A percentile compares a stretch with the other conserved stretches of the same genome.
Conservation (phyloP, 495 filamentous ascomycete species). For the Talaromyces borbonicus region DNA sequence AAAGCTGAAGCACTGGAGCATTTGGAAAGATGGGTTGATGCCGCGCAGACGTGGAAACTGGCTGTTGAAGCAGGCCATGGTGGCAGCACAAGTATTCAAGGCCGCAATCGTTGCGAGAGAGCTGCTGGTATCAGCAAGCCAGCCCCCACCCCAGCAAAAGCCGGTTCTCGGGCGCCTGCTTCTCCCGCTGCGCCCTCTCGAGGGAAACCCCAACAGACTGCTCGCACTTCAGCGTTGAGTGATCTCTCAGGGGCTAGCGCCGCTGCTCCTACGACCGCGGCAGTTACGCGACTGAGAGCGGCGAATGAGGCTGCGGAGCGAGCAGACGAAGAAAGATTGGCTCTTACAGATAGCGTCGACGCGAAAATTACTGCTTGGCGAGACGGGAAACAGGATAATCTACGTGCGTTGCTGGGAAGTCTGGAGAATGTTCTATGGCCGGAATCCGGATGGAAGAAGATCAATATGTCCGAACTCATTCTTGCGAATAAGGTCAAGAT, state of each 20-base stretch:
- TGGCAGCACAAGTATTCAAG: conserved; percentile 70
- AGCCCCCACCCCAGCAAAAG: conserved; percentile 24
- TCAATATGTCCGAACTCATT: conserved; percentile 84
- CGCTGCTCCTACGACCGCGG: conserved; percentile 35
- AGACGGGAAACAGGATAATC: conserved; percentile 81
- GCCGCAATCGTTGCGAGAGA: conserved; percentile 83
- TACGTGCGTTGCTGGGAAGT: conserved; percentile 80
- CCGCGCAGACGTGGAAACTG: conserved; percentile 64
- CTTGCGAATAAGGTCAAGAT: conserved; percentile 90
- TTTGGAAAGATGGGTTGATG: conserved; percentile 87
- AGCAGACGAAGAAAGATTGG: conserved; percentile 86
- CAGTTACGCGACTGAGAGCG: conserved; percentile 67
- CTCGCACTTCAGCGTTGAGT: conserved; percentile 5
- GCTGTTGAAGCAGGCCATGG: conserved; percentile 80
- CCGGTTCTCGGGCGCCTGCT: conserved; percentile 18
- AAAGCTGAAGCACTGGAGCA: conserved; percentile 95
- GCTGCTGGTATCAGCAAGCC: conserved; percentile 54
- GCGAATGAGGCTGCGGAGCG: conserved; percentile 76
- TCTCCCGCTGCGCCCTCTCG: conserved; percentile 19
- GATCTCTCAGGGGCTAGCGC: conserved; percentile 17
- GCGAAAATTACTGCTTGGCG: conserved; percentile 69
- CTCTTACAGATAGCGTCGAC: conserved; percentile 74
- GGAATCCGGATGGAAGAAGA: conserved; percentile 90
- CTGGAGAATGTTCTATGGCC: conserved; percentile 87
- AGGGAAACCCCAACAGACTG: conserved; percentile 25